These are phyloP conservation scores for Colletotrichum neosansevieriae DNA, from an alignment of 2,329 filamentous ascomycete species.

Conservation along the genomic window DNA sequence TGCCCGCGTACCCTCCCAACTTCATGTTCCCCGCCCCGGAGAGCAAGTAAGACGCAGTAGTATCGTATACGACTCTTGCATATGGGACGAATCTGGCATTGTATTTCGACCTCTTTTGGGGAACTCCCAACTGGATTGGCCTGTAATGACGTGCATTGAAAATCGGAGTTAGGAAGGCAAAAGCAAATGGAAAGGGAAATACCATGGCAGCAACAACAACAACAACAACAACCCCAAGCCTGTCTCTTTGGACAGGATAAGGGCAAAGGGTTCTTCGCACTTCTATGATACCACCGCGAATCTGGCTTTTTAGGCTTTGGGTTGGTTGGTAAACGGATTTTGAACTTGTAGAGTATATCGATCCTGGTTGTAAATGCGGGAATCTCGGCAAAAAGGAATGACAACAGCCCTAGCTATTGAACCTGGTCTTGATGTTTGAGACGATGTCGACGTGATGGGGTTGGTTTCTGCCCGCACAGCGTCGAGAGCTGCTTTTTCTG, in stretches of 20 bases:
- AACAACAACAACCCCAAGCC: neutral
- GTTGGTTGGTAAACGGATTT: slow-evolving; percentile 19
- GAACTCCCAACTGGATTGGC: slow-evolving; percentile 14
- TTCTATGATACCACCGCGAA: slow-evolving; percentile 25
- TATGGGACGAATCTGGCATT: slow-evolving; percentile 22
- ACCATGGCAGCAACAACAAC: slow-evolving; percentile 9
- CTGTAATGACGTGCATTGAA: slow-evolving; percentile 28
- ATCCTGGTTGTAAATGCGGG: slow-evolving; percentile 15
- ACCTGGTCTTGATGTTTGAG: neutral
- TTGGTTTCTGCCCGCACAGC: no score
- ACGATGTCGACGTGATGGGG: no score
- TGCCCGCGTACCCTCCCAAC: slow-evolving; percentile 56
- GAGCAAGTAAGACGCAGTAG: slow-evolving; percentile 15
- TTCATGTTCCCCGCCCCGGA: slow-evolving; percentile 54
- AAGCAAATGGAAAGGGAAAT: slow-evolving; percentile 27
- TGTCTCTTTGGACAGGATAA: slow-evolving; percentile 14
- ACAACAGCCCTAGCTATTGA: neutral
- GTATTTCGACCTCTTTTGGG: slow-evolving; percentile 28
- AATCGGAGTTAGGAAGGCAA: slow-evolving; percentile 27
- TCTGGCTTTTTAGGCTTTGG: slow-evolving; percentile 25
- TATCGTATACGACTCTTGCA: neutral
- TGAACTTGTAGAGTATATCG: slow-evolving; percentile 17
- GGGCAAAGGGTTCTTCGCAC: slow-evolving; percentile 9
- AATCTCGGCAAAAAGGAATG: neutral
- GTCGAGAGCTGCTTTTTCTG: no score